These are phyloP conservation scores for Saturnispora besseyi DNA, from an alignment of 805 yeast genomes.

Conservation along the genomic window DNA sequence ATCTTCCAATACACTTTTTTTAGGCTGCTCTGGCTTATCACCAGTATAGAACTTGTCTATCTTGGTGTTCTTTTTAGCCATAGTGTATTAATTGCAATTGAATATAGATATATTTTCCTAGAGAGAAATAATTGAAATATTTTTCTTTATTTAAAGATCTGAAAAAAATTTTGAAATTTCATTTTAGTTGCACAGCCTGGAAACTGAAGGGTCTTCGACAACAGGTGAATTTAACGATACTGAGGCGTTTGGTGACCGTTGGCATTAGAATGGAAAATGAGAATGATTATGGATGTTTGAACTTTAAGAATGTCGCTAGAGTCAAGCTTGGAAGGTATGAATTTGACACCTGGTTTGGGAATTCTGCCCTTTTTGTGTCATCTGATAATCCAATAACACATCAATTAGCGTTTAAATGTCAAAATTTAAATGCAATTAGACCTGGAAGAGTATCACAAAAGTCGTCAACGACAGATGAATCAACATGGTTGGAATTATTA, in stretches of 20 bases:
- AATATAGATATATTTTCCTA: neutral
- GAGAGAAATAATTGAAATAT: neutral
- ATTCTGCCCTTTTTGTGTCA: conserved; percentile 60
- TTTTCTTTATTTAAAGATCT: neutral
- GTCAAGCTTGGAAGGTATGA: conserved; percentile 62
- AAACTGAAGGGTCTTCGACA: neutral
- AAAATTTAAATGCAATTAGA: neutral
- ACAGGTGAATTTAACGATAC: neutral
- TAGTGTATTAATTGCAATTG: neutral
- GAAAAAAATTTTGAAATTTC: neutral
- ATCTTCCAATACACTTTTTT: neutral
- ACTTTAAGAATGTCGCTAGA: conserved; percentile 50
- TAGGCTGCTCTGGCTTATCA: conserved; percentile 1
- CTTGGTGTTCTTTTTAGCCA: conserved; percentile 8
- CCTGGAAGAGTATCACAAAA: neutral
- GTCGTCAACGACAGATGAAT: neutral
- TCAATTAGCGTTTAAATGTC: conserved; percentile 1
- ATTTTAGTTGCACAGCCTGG: conserved; percentile 9
- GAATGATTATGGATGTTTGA: conserved; percentile 52
- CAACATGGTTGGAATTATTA: conserved; percentile 50
- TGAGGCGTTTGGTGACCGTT: neutral
- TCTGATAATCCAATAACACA: neutral
- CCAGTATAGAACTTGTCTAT: conserved; percentile 4
- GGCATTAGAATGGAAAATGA: conserved; percentile 21
- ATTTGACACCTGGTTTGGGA: conserved; percentile 83